phyloP scores from a whole-genome alignment of 768 basidiomycete genomes.

The Fomitopsis serialis region DNA sequence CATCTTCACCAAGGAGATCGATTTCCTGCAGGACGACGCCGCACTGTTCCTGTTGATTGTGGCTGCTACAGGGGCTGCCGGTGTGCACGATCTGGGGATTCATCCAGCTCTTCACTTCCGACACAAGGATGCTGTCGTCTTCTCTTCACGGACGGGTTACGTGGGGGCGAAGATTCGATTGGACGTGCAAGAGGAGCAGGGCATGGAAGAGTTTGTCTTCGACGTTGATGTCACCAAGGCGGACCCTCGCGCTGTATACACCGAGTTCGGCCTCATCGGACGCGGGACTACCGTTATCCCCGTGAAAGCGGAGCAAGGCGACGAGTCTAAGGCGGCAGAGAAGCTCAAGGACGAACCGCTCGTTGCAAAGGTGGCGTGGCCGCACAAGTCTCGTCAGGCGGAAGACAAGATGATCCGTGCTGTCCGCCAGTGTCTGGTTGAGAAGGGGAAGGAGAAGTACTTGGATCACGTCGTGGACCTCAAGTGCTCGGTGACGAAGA shows the following conservation, averaged over 20 bases:
- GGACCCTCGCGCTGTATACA: not conserved
- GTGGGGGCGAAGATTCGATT: too few species aligned
- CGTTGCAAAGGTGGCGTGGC: constrained; percentile 7
- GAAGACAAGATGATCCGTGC: not conserved
- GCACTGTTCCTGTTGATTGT: not conserved
- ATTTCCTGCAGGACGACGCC: not conserved
- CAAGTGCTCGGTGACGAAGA: not conserved
- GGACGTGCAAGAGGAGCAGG: too few species aligned
- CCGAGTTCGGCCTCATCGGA: not conserved
- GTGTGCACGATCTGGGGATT: not conserved
- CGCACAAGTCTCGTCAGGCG: not conserved
- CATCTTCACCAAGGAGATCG: not conserved
- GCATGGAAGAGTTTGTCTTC: too few species aligned
- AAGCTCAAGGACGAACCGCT: not conserved
- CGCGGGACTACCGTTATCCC: constrained; percentile 2
- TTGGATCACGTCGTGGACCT: not conserved
- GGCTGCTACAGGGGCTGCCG: not conserved
- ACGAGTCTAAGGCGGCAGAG: not conserved
- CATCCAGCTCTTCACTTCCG: not conserved
- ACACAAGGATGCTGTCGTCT: not conserved
- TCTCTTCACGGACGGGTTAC: not conserved
- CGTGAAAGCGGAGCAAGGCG: not conserved
- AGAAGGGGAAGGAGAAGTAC: not conserved
- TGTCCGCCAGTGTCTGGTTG: not conserved
- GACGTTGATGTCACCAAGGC: not conserved